Percentiles rank a stretch among this genome's conserved stretches.
Conservation (phyloP, 1,139 yeast species). For the Diutina sp. region DNA sequence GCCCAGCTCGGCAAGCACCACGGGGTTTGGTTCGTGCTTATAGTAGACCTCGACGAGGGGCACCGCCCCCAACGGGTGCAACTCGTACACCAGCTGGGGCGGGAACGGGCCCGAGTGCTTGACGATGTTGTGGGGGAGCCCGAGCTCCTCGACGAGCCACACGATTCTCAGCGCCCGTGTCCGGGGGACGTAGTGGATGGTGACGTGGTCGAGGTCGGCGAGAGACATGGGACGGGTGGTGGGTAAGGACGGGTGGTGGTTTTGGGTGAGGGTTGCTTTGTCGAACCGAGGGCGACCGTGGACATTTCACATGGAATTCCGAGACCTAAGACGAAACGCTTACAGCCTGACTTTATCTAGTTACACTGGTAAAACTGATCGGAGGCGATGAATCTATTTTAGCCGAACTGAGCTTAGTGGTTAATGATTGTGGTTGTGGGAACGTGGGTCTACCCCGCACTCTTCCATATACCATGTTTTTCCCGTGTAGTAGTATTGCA, state of each 20-base stretch:
- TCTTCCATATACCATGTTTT: too few species aligned
- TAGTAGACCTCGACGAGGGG: conserved; percentile 37
- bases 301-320: too few species aligned
- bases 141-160: background rate
- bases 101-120: background rate
- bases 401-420: too few species aligned
- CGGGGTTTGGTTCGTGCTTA: conserved; percentile 20
- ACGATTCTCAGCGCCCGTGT: background rate
- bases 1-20: conserved; percentile 7
- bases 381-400: too few species aligned
- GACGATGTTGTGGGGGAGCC: background rate
- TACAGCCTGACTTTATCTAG: too few species aligned
- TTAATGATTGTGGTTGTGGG: too few species aligned
- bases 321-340: too few species aligned
- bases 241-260: background rate
- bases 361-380: too few species aligned
- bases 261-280: background rate
- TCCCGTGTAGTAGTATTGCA: too few species aligned
- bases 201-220: background rate
- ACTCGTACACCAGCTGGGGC: conserved; percentile 17
- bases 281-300: too few species aligned
- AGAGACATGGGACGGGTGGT: background rate
- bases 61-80: conserved; percentile 46
- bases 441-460: too few species aligned
- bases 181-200: background rate